These are phyloP conservation scores for Picea sitchensis DNA, from an alignment of 75 land plant genomes.

Conservation along the genomic window DNA sequence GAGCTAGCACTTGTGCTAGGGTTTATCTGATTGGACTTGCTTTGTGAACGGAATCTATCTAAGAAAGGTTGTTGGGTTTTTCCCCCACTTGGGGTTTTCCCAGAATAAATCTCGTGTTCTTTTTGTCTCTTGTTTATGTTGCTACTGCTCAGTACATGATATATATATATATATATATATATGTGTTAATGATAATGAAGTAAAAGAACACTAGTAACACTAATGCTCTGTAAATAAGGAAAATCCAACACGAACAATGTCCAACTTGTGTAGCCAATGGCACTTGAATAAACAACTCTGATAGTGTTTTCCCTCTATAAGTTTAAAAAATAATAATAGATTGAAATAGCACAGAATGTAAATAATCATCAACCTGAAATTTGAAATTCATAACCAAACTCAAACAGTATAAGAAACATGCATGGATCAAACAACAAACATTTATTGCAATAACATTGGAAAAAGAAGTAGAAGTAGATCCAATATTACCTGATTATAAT, in stretches of 20 bases:
- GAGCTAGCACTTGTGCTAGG: too few species aligned
- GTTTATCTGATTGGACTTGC: too few species aligned
- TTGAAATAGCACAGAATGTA: not conserved
- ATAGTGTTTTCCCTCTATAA: not conserved
- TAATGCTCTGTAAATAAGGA: too few species aligned
- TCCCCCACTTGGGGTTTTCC: too few species aligned
- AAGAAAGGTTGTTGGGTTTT: too few species aligned
- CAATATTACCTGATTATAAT: slow-evolving; percentile 80
- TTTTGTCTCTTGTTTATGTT: too few species aligned
- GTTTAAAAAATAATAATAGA: not conserved
- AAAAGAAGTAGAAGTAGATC: not conserved
- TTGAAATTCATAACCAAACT: not conserved
- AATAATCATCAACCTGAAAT: not conserved
- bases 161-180: too few species aligned
- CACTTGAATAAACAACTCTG: not conserved
- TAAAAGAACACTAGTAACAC: too few species aligned
- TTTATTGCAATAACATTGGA: not conserved
- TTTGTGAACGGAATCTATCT: too few species aligned
- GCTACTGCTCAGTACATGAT: too few species aligned
- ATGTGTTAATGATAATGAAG: too few species aligned
- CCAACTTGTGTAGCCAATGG: not conserved
- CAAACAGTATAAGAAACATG: not conserved
- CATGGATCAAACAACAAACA: not conserved
- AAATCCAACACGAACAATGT: not conserved
- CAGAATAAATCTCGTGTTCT: too few species aligned